Base-by-base conservation (phyloP, 2,329 filamentous ascomycete genomes). In the Acrocalymma vagum region DNA sequence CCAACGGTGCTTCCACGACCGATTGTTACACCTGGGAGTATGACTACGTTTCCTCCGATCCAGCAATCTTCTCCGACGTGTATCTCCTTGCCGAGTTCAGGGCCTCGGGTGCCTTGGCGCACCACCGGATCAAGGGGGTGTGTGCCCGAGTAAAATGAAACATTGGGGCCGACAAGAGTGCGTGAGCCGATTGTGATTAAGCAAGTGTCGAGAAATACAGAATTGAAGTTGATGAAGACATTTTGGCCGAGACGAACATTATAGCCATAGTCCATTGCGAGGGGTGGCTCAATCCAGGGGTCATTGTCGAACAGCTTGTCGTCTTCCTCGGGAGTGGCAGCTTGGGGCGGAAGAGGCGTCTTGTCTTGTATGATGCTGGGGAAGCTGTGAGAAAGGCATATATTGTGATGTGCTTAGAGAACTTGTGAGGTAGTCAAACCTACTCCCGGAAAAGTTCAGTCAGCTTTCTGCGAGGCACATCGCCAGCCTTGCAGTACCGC, bases 91-190 rank as follows among this genome's bases (percentile, higher is more conserved):
- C 90, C 91, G 7, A 73, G 60, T 67, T 96, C 91, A 0, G 90
- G 90, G 0, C 90, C 90, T 10, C 80, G 76, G 1, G 80, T 85
- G 1, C 90, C 90, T 59, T 92, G 86, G 20, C 90, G 82, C 5
- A 93, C 53, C 1, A 78, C 78, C 1, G 88, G 88, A 55, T 95
- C 88, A 0, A 91, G 71, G 2, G 90, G 90, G 68, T 96, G 91
- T 0, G 80, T 85, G 2, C 82, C 91, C 25, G 82, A 82, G 65
- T 82, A 95, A 54, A 96, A 81, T 24, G 78, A 84, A 27, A 90
- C 88, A 61, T 90, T 88, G 2, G 91, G 89, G 0, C 88, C 91
- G 27, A 94, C 74, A 17, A 96, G 72, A 1, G 88, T 93, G 37
- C 90, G 83, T 4, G 84, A 80, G 1, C 91, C 91, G 32, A 96